Evolutionary conservation across 2,329 filamentous ascomycete species (phyloP).

Genomic region (Nemania diffusa): DNA sequence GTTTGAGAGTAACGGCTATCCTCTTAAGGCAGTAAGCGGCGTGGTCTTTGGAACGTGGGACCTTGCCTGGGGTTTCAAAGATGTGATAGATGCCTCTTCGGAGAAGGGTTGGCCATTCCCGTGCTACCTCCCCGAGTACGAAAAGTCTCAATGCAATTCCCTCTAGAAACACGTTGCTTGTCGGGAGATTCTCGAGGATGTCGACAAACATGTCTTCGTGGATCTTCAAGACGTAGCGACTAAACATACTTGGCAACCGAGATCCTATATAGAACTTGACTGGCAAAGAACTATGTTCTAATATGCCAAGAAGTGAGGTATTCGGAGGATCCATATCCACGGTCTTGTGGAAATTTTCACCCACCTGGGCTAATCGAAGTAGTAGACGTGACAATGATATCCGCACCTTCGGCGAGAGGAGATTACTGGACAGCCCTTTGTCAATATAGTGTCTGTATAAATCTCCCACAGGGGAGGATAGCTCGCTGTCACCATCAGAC

Average conservation of each 20-base stretch:
- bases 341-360: slow-evolving; percentile 73
- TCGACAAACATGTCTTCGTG: slow-evolving; percentile 89
- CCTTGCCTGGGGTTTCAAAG: slow-evolving; percentile 85
- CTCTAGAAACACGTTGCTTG: slow-evolving; percentile 75
- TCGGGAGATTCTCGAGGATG: slow-evolving; percentile 81
- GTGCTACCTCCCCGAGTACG: slow-evolving; percentile 79
- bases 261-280: slow-evolving; percentile 82
- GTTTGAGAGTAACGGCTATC: slow-evolving; percentile 72
- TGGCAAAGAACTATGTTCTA: slow-evolving; percentile 71
- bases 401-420: slow-evolving; percentile 76
- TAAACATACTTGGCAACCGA: slow-evolving; percentile 78
- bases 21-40: slow-evolving; percentile 76
- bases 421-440: slow-evolving; percentile 71
- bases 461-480: slow-evolving; percentile 75
- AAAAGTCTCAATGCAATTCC: slow-evolving; percentile 87
- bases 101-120: slow-evolving; percentile 85
- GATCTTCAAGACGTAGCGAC: slow-evolving; percentile 80
- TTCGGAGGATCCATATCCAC: slow-evolving; percentile 68
- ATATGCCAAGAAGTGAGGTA: slow-evolving; percentile 78
- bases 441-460: slow-evolving; percentile 83
- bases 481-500: slow-evolving; percentile 66
- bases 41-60: slow-evolving; percentile 72
- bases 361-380: slow-evolving; percentile 72
- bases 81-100: slow-evolving; percentile 92
- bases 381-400: slow-evolving; percentile 75